phyloP scores from a whole-genome alignment of 148 eudicot species.

The Vaccinium macrocarpon region DNA sequence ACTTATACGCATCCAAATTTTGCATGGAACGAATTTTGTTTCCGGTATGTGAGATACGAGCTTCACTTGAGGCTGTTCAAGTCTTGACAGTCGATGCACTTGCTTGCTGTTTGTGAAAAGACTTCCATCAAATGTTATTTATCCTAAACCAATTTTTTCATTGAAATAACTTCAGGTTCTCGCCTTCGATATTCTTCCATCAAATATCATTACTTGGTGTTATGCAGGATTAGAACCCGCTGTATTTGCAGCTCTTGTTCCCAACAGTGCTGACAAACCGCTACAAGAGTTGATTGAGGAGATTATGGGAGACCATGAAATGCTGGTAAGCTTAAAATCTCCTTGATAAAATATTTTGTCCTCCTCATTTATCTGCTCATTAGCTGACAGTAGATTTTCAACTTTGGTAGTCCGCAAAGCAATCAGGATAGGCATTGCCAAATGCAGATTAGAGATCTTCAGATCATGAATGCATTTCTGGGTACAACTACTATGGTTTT shows the following conservation, averaged over 20 bases:
- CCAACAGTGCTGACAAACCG: constrained; percentile 74
- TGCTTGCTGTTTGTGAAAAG: not conserved
- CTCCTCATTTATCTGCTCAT: not conserved
- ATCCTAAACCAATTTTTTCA: not conserved
- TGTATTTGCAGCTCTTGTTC: constrained; percentile 88
- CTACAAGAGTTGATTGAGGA: constrained; percentile 73
- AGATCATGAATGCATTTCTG: not conserved
- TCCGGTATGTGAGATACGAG: too few species aligned
- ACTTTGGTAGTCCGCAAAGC: constrained; percentile 15
- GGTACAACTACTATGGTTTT: not conserved
- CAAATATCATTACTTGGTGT: not conserved
- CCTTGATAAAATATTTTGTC: not conserved
- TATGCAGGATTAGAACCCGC: constrained; percentile 68
- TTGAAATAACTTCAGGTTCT: not conserved
- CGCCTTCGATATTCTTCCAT: not conserved
- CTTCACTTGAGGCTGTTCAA: too few species aligned
- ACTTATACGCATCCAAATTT: too few species aligned
- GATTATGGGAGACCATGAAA: constrained; percentile 87
- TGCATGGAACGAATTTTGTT: too few species aligned
- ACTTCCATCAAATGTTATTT: not conserved
- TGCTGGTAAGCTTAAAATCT: constrained; percentile 47
- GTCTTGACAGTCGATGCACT: too few species aligned
- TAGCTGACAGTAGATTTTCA: not conserved
- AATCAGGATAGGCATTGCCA: not conserved
- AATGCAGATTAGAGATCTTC: not conserved